Base-by-base conservation (phyloP, 2,329 filamentous ascomycete genomes). In the Colletotrichum sp. region DNA sequence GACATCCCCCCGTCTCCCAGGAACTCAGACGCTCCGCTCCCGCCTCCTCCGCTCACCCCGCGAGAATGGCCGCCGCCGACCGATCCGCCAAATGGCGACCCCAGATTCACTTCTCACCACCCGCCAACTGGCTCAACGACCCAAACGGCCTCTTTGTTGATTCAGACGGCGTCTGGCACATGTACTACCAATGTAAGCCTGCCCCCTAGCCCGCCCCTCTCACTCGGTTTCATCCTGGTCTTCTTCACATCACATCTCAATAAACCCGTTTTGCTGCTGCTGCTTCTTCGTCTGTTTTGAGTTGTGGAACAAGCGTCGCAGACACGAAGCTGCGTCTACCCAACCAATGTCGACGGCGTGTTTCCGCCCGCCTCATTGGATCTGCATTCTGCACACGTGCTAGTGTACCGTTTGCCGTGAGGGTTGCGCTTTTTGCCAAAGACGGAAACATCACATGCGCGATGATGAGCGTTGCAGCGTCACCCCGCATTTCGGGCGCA, bases 71-170 rank as follows among this genome's bases (percentile, higher is more conserved):
- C 57, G 9, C 29, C 36, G 27, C 61, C 55, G 66, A 75, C 55
- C 67, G 75, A 52, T 75, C 71, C 65, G 82, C 80, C 72, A 78
- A 74, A 25, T 81, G 81, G 44, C 84, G 90, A 15, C 90, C 90
- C 5, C 89, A 91, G 79, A 82, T 91, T 32, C 91, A 92, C 82
- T 92, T 88, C 81, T 89, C 89, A 13, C 89, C 90, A 4, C 90
- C 90, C 3, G 77, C 85, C 22, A 82, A 87, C 78, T 90, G 89
- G 77, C 88, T 90, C 86, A 93, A 92, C 76, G 92, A 93, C 78
- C 92, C 92, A 2, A 93, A 93, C 82, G 92, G 92, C 79, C 87
- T 93, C 85, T 92, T 93, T 76, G 80, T 88, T 8, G 91, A 93
- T 76, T 85, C 83, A 3, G 85, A 91, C 71, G 91, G 90, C 6